Evolutionary conservation across 1,139 yeast genomes (phyloP).

Genomic region (Pichia inconspicua): DNA sequence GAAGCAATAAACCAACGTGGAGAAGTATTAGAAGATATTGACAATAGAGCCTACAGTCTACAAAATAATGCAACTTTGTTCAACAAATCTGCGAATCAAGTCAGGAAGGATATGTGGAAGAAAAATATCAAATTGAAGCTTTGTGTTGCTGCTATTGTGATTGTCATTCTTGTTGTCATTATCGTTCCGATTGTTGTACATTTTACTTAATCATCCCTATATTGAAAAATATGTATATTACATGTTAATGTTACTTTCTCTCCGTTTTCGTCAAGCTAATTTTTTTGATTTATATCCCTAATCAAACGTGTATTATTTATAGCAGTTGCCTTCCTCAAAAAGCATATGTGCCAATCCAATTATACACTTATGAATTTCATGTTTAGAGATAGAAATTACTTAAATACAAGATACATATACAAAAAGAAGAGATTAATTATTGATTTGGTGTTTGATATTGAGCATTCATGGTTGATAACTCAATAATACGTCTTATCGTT

Average conservation of each 20-base stretch:
- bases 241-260: not conserved
- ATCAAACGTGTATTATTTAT: not conserved
- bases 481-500: conserved; percentile 78
- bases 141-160: conserved; percentile 75
- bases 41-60: conserved; percentile 88
- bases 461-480: conserved; percentile 80
- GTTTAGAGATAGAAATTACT: too few relatives aligned
- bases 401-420: not conserved
- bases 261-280: not conserved
- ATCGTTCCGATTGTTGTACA: conserved; percentile 93
- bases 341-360: too few relatives aligned
- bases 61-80: conserved; percentile 94
- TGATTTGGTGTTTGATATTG: conserved; percentile 18
- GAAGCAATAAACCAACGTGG: conserved; percentile 93
- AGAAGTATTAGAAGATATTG: conserved; percentile 86
- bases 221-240: not conserved
- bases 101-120: conserved; percentile 99
- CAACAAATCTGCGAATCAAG: conserved; percentile 95
- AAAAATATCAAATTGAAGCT: conserved; percentile 95
- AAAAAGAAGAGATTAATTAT: not conserved
- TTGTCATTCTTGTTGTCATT: conserved; percentile 77
- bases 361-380: not conserved
- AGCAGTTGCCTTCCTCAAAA: not conserved
- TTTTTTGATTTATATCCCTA: not conserved
- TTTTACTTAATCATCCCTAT: conserved; percentile 35